Evolutionary conservation across 2,329 filamentous ascomycete genomes (phyloP).

Genomic region (Lojkania enalia): DNA sequence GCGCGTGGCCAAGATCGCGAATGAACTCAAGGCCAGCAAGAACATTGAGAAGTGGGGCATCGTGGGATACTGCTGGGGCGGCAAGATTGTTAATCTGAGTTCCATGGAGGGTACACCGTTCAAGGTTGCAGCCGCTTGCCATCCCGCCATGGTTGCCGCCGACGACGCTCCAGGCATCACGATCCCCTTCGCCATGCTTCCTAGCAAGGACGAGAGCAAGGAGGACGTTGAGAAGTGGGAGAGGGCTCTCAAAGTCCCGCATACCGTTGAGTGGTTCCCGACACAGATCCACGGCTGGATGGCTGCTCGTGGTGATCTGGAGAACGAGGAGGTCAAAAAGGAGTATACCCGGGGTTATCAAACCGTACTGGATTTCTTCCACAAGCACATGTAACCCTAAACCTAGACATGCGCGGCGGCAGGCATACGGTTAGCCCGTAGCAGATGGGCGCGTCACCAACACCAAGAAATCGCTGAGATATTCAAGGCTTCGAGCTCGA

Average conservation of each 20-base stretch:
- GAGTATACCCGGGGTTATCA: slow-evolving; percentile 57
- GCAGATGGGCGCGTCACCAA: too few species aligned
- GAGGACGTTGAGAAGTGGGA: slow-evolving; percentile 56
- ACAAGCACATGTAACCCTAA: slow-evolving; percentile 58
- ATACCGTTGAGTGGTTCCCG: slow-evolving; percentile 53
- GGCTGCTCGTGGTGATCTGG: slow-evolving; percentile 51
- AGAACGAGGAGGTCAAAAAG: slow-evolving; percentile 52
- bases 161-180: slow-evolving; percentile 59
- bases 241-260: slow-evolving; percentile 51
- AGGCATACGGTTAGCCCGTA: too few species aligned
- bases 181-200: slow-evolving; percentile 61
- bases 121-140: slow-evolving; percentile 60
- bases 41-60: slow-evolving; percentile 62
- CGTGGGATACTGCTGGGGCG: slow-evolving; percentile 65
- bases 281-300: slow-evolving; percentile 53
- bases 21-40: slow-evolving; percentile 54
- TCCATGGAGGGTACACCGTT: slow-evolving; percentile 56
- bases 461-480: too few species aligned
- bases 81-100: slow-evolving; percentile 60
- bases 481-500: too few species aligned
- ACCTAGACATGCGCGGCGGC: too few species aligned
- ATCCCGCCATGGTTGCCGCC: slow-evolving; percentile 64
- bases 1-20: slow-evolving; percentile 58
- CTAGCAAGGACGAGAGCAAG: slow-evolving; percentile 60
- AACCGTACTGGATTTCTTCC: slow-evolving; percentile 55